Percentiles rank a stretch among this genome's conserved stretches.
Conservation (phyloP, 805 yeast genomes). For the Yamadazyma sp. region DNA sequence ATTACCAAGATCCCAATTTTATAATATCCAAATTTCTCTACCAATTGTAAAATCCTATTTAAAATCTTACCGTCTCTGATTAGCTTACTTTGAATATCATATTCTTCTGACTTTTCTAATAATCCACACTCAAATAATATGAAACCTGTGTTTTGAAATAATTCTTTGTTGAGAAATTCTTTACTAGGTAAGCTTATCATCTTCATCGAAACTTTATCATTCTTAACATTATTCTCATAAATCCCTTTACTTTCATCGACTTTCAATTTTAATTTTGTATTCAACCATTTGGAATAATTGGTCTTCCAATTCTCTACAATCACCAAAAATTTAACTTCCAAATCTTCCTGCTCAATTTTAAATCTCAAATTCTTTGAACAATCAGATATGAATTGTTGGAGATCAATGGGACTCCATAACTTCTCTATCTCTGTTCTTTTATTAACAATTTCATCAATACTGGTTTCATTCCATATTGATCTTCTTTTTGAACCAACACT, state of each 20-base stretch:
- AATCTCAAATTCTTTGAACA: conserved; percentile 26
- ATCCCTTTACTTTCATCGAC: conserved; percentile 24
- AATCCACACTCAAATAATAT: conserved; percentile 54
- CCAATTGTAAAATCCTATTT: conserved; percentile 29
- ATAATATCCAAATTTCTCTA: conserved; percentile 34
- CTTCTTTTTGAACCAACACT: conserved; percentile 8
- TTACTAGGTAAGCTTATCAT: conserved; percentile 42
- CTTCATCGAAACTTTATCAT: conserved; percentile 26
- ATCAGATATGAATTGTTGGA: conserved; percentile 29
- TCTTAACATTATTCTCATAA: conserved; percentile 23
- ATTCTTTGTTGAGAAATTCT: conserved; percentile 30
- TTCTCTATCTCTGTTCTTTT: conserved; percentile 34
- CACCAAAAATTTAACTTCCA: conserved; percentile 34
- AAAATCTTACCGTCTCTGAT: conserved; percentile 34
- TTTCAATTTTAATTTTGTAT: conserved; percentile 39
- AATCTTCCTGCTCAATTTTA: conserved; percentile 17
- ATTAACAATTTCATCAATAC: conserved; percentile 16
- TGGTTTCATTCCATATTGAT: conserved; percentile 8
- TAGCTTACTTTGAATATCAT: conserved; percentile 28
- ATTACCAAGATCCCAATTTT: conserved; percentile 39
- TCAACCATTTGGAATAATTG: conserved; percentile 49
- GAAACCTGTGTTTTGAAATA: conserved; percentile 40
- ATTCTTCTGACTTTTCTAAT: conserved; percentile 12
- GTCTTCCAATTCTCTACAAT: conserved; percentile 49
- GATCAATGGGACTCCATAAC: conserved; percentile 49